These are phyloP conservation scores for Umbelopsis sp. DNA, from an alignment of 192 early-diverging fungal species.

Conservation along the genomic window DNA sequence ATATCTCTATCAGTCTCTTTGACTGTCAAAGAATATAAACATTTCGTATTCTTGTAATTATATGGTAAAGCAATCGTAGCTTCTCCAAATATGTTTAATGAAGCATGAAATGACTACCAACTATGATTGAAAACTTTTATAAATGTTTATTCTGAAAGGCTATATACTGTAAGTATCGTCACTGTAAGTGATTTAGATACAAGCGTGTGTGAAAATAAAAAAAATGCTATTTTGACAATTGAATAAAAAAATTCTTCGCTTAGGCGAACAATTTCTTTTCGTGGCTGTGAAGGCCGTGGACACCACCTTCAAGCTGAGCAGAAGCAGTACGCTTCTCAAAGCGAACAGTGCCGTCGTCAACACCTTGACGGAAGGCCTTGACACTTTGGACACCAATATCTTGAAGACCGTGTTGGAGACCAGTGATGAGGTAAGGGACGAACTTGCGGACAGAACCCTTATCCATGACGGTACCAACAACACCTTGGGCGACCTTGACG, in stretches of 20 bases:
- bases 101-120: no score
- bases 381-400: slow-evolving; percentile 88
- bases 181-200: no score
- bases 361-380: slow-evolving; percentile 67
- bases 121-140: no score
- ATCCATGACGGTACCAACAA: slow-evolving; percentile 95
- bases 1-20: no score
- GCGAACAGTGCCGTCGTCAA: slow-evolving; percentile 73
- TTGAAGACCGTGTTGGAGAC: slow-evolving; percentile 96
- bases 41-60: no score
- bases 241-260: slow-evolving; percentile 18
- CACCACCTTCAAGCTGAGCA: slow-evolving; percentile 96
- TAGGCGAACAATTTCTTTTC: slow-evolving; percentile 77
- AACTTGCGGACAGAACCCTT: slow-evolving; percentile 96
- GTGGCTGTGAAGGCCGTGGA: slow-evolving; percentile 86
- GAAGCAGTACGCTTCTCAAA: slow-evolving; percentile 95
- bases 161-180: no score
- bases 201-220: neutral
- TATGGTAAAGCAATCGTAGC: no score
- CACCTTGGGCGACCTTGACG: slow-evolving; percentile 99
- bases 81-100: no score
- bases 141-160: no score
- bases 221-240: neutral
- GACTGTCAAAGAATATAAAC: no score
- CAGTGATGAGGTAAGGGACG: slow-evolving; percentile 87